Conservation (phyloP, 345 rosid genomes). For the Nasturtium officinale region DNA sequence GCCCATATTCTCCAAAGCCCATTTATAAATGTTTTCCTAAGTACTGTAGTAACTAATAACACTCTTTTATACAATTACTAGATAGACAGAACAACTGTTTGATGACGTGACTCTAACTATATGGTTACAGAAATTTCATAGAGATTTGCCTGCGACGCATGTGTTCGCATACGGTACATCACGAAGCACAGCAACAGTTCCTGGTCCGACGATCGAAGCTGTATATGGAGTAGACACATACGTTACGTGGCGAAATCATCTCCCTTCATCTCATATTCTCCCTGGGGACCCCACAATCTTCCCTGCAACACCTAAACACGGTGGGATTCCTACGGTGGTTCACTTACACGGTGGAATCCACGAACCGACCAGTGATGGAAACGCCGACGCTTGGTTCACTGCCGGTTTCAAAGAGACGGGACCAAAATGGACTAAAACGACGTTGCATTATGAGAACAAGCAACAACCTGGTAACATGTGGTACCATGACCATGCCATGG, state of each 20-base stretch:
- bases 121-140: slow-evolving; percentile 71
- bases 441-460: slow-evolving; percentile 57
- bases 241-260: slow-evolving; percentile 83
- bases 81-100: not conserved
- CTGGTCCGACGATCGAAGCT: slow-evolving; percentile 97
- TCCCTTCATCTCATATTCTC: slow-evolving; percentile 82
- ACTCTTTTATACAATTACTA: too few relatives aligned
- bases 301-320: slow-evolving; percentile 54
- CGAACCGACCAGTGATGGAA: slow-evolving; percentile 81
- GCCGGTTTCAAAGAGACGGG: slow-evolving; percentile 61
- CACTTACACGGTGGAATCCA: slow-evolving; percentile 88
- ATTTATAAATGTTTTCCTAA: not conserved
- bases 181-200: slow-evolving; percentile 58
- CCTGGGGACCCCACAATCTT: slow-evolving; percentile 92
- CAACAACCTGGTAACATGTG: slow-evolving; percentile 93
- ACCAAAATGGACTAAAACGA: slow-evolving; percentile 65
- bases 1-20: not conserved
- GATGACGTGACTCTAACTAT: not conserved
- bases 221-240: slow-evolving; percentile 58
- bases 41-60: too few relatives aligned
- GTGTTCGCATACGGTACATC: slow-evolving; percentile 88
- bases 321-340: slow-evolving; percentile 91
- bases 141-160: slow-evolving; percentile 76
- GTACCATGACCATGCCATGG: slow-evolving; percentile 90
- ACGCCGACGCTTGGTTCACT: slow-evolving; percentile 80